phyloP scores from a whole-genome alignment of 805 yeast genomes.

The Candida stauntonica region DNA sequence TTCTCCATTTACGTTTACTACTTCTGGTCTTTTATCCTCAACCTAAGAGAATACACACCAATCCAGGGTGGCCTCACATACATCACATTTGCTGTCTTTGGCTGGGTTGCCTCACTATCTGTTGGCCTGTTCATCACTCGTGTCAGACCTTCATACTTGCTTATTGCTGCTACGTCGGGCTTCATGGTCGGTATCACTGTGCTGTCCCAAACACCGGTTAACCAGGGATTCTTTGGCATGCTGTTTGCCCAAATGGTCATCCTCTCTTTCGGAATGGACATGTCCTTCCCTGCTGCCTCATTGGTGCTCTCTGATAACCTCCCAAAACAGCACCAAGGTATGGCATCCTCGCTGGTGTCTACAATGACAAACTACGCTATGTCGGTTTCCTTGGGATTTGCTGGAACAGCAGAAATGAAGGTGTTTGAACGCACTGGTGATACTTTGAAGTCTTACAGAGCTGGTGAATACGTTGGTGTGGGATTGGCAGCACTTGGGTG shows the following conservation, averaged over 20 bases:
- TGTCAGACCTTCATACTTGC: constrained; percentile 45
- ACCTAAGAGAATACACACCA: constrained; percentile 45
- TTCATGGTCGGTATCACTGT: constrained; percentile 52
- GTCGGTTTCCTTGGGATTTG: constrained; percentile 65
- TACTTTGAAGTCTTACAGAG: constrained; percentile 43
- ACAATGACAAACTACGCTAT: constrained; percentile 71
- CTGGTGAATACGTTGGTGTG: constrained; percentile 54
- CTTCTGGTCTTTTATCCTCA: constrained; percentile 46
- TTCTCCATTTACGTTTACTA: constrained; percentile 74
- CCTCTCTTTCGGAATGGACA: constrained; percentile 71
- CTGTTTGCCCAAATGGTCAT: constrained; percentile 52
- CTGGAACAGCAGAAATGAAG: constrained; percentile 58
- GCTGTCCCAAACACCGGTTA: constrained; percentile 51
- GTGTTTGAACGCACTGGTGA: constrained; percentile 26
- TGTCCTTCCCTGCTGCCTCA: constrained; percentile 72
- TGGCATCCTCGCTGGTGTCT: constrained; percentile 70
- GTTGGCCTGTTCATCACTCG: constrained; percentile 46
- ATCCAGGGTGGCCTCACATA: constrained; percentile 43
- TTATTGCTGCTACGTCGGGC: constrained; percentile 47
- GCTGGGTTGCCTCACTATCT: constrained; percentile 48
- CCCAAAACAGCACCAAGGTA: constrained; percentile 65
- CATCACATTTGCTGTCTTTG: constrained; percentile 45
- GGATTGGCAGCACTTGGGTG: constrained; percentile 53
- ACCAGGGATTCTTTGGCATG: constrained; percentile 56
- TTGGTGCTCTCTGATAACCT: constrained; percentile 54